A percentile compares a stretch with the other conserved stretches of the same genome.
phyloP scores from a whole-genome alignment of 2,329 filamentous ascomycete species.

The Botrytis galanthina region DNA sequence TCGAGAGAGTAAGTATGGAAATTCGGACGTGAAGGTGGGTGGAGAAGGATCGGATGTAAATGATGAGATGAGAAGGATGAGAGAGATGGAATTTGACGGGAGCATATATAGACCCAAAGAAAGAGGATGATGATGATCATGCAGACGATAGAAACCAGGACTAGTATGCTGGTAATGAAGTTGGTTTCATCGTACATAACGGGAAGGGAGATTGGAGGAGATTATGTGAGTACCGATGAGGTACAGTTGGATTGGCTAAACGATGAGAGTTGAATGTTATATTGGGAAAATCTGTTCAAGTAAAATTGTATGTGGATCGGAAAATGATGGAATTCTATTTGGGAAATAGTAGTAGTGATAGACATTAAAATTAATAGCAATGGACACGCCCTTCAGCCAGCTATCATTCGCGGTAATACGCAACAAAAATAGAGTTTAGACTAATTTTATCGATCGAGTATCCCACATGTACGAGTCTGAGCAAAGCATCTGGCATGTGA shows the following conservation, averaged over 20 bases:
- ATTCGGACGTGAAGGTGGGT: background rate
- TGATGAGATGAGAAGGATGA: background rate
- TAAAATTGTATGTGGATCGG: no score
- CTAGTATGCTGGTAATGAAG: background rate
- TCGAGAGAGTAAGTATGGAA: background rate
- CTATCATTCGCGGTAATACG: background rate
- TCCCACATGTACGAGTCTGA: background rate
- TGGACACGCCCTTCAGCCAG: background rate
- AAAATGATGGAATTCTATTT: no score
- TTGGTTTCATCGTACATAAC: constrained; percentile 9
- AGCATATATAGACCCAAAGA: background rate
- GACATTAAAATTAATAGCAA: background rate
- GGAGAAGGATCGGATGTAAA: background rate
- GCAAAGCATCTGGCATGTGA: background rate
- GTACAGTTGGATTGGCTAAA: background rate
- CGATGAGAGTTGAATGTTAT: background rate
- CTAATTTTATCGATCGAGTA: no score
- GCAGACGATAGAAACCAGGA: background rate
- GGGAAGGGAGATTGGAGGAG: background rate
- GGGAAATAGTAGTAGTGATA: background rate
- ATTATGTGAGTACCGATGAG: background rate
- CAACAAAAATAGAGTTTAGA: background rate
- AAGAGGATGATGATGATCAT: background rate
- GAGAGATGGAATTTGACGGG: background rate
- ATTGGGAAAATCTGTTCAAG: no score